Conservation (phyloP, 192 early-diverging fungal species). For the Gonapodya prolifera region DNA sequence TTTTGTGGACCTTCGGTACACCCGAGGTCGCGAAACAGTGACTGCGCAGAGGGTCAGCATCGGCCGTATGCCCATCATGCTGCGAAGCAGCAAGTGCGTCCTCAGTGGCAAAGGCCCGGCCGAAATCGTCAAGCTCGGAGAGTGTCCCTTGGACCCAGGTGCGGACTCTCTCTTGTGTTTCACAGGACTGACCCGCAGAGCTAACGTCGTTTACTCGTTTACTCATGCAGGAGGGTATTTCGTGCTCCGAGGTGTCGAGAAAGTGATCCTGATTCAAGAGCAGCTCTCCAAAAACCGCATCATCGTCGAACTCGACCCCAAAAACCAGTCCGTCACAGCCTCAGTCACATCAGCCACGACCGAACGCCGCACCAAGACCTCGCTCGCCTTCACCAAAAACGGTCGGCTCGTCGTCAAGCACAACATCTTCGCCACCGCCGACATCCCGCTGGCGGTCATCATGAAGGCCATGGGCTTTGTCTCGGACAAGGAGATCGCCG, state of each 20-base stretch:
- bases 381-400: slow-evolving; percentile 55
- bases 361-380: slow-evolving; percentile 88
- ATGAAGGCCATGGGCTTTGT: slow-evolving; percentile 93
- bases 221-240: slow-evolving; percentile 85
- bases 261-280: slow-evolving; percentile 96
- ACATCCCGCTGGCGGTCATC: slow-evolving; percentile 74
- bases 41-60: slow-evolving; percentile 69
- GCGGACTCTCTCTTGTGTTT: background rate
- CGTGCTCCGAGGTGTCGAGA: slow-evolving; percentile 89
- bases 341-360: slow-evolving; percentile 81
- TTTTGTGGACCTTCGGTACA: slow-evolving; percentile 87
- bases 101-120: slow-evolving; percentile 61
- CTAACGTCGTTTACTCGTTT: background rate
- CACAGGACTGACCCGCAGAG: background rate
- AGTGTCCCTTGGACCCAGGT: slow-evolving; percentile 95
- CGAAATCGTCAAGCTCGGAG: slow-evolving; percentile 75
- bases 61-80: slow-evolving; percentile 94
- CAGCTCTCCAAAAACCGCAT: slow-evolving; percentile 98
- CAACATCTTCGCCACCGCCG: slow-evolving; percentile 67
- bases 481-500: slow-evolving; percentile 87
- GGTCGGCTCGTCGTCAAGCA: slow-evolving; percentile 54
- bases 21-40: slow-evolving; percentile 66
- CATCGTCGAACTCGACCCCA: slow-evolving; percentile 71
- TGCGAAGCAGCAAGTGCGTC: slow-evolving; percentile 72
- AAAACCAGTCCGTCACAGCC: slow-evolving; percentile 66